Evolutionary conservation across 2,329 filamentous ascomycete species (phyloP).

Genomic region (Fonsecaea pedrosoi): DNA sequence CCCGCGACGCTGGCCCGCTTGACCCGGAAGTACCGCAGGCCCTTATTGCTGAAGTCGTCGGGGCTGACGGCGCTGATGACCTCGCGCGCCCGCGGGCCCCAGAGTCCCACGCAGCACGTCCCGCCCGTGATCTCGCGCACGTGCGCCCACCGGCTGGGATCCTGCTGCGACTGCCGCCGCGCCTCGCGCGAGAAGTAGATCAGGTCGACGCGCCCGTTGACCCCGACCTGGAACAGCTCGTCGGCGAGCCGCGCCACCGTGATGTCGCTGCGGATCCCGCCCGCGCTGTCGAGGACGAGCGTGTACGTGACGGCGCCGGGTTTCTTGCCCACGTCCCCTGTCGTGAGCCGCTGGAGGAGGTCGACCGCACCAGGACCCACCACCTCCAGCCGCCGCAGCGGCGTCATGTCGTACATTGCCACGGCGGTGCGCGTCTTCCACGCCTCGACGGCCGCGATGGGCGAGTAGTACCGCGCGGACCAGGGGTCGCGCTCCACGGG

Average conservation of each 20-base stretch:
- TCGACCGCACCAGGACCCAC: conserved; percentile 63
- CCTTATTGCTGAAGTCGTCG: conserved; percentile 40
- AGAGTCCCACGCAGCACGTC: conserved; percentile 68
- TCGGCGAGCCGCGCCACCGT: conserved; percentile 61
- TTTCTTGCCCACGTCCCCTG: conserved; percentile 49
- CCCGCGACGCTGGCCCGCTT: conserved; percentile 60
- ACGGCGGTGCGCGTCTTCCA: conserved; percentile 70
- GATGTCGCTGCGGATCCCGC: conserved; percentile 63
- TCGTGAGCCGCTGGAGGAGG: conserved; percentile 59
- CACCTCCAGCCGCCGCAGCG: conserved; percentile 64
- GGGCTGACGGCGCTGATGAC: conserved; percentile 54
- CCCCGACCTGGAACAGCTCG: conserved; percentile 59
- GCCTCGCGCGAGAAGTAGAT: conserved; percentile 63
- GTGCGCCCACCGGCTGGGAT: conserved; percentile 54
- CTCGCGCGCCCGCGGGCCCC: conserved; percentile 64
- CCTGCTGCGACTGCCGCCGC: conserved; percentile 52
- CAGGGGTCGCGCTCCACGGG: conserved; percentile 64
- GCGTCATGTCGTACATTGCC: conserved; percentile 69
- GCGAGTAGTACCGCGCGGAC: conserved; percentile 64
- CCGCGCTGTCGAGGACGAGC: conserved; percentile 61
- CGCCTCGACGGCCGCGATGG: conserved; percentile 65
- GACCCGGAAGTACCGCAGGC: conserved; percentile 58
- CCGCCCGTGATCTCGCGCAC: conserved; percentile 66
- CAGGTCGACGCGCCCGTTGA: conserved; percentile 62
- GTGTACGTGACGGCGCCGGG: conserved; percentile 63